phyloP scores from a whole-genome alignment of 176 grass and related monocot genomes.

The Dactylis glomerata region DNA sequence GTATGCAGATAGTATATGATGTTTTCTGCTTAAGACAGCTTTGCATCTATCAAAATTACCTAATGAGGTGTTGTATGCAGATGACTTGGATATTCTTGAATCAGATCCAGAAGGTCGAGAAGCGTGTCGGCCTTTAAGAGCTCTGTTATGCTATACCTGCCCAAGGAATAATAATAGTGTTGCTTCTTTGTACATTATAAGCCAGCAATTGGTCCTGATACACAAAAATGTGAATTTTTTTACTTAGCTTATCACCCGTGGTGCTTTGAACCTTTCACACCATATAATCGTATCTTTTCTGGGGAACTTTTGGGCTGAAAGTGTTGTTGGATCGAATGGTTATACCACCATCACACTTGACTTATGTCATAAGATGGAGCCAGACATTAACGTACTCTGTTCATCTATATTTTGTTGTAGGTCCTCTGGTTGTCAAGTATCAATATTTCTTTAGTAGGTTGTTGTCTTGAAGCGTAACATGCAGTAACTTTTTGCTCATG shows the following conservation, averaged over 20 bases:
- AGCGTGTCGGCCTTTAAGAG: constrained; percentile 58
- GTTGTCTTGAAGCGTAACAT: neutral
- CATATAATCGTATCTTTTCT: neutral
- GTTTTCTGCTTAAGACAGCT: neutral
- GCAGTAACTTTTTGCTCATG: neutral
- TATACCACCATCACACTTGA: neutral
- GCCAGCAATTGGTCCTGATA: constrained; percentile 25
- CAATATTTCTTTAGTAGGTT: neutral
- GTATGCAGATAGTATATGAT: constrained; percentile 33
- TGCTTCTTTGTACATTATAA: constrained; percentile 15
- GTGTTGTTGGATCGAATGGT: neutral
- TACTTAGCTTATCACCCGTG: constrained; percentile 15
- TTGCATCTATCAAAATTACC: neutral
- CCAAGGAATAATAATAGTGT: constrained; percentile 10
- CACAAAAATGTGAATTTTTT: constrained; percentile 24
- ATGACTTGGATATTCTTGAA: constrained; percentile 99
- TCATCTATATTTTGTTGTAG: neutral
- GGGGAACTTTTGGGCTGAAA: constrained; percentile 13
- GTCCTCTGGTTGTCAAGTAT: neutral
- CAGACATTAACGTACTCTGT: neutral
- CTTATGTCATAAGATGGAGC: neutral
- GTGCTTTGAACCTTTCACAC: constrained; percentile 1
- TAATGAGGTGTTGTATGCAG: constrained; percentile 49
- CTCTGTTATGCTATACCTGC: neutral
- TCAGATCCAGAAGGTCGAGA: constrained; percentile 80